Percentiles rank a stretch among this genome's conserved stretches.
phyloP scores from a whole-genome alignment of 148 eudicot species.

The Vaccinium myrtillus region DNA sequence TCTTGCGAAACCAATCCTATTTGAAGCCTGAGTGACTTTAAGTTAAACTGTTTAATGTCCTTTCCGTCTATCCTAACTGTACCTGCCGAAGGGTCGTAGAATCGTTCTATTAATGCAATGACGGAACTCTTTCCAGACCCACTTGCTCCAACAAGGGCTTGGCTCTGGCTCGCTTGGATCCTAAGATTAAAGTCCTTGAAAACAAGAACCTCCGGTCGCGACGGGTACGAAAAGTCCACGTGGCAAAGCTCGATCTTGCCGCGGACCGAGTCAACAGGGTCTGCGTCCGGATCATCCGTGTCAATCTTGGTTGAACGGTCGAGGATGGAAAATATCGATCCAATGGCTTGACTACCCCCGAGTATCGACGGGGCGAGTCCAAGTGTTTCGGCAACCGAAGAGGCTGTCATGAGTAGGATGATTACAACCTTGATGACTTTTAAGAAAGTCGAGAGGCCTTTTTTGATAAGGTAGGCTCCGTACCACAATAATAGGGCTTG shows the following conservation, averaged over 20 bases:
- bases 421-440: slow-evolving; percentile 87
- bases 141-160: slow-evolving; percentile 93
- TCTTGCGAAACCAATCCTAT: slow-evolving; percentile 93
- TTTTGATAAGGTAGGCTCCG: slow-evolving; percentile 84
- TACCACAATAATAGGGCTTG: slow-evolving; percentile 96
- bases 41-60: slow-evolving; percentile 73
- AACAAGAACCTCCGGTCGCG: slow-evolving; percentile 74
- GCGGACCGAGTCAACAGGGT: slow-evolving; percentile 64
- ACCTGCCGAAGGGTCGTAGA: slow-evolving; percentile 77
- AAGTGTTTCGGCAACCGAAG: slow-evolving; percentile 92
- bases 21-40: slow-evolving; percentile 68
- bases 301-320: slow-evolving; percentile 80
- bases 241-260: slow-evolving; percentile 93
- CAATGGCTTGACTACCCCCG: slow-evolving; percentile 90
- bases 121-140: slow-evolving; percentile 97
- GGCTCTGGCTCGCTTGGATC: slow-evolving; percentile 91
- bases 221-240: slow-evolving; percentile 87
- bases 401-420: slow-evolving; percentile 84
- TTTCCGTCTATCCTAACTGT: slow-evolving; percentile 95
- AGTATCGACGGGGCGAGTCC: slow-evolving; percentile 96
- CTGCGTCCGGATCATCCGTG: slow-evolving; percentile 84
- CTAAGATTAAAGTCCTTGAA: slow-evolving; percentile 82
- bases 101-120: slow-evolving; percentile 79
- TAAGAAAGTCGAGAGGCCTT: slow-evolving; percentile 87
- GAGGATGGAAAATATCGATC: slow-evolving; percentile 75